Evolutionary conservation across 129 eudicot genomes (phyloP), one percentile per base, ranked within the genome.

Genomic region (Flaveria bidentis): DNA sequence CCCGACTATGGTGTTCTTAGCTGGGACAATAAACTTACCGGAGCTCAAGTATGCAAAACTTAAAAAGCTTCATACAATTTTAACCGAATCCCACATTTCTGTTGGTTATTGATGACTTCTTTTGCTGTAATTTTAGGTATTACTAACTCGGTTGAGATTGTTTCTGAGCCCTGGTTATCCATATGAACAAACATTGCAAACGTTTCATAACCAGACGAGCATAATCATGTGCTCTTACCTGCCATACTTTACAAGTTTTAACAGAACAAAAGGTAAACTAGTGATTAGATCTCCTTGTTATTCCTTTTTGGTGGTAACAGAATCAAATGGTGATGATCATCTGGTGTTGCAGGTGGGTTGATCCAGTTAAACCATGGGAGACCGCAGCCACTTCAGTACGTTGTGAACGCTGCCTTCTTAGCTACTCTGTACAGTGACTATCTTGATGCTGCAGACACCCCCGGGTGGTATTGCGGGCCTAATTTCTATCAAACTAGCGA

Each of bases 1-100:
- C 98, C 95, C 0, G 93, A 80, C 71, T 93, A 88, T 77, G 98
- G 98, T 82, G 97, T 93, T 50, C 65, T 93, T 42, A 93, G 96
- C 82, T 93, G 98, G 98, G 98, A 93, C 68, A 93, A 90, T 79
- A 90, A 93, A 82, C 97, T 93, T 76, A 84, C 97, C 7, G 98
- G 97, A 76, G 91, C 97, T 64, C 98, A 93, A 87, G 98, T 93
- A 81, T 86, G 93, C 81, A 63, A 16, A 6, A 6, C 30, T 8
- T 3, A 36, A 30, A 53, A 53, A 67, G 2, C 50, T 8, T 39
- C 8, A 45, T 51, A 33, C 6, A 28, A 50, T n/a, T n/a, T 26
- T 3, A 26, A 25, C 39, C 1, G 5, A 69, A 26, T 44, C 41
- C 33, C 5, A 20, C 17, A 52, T 77, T 4, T 42, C 55, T 5